Percentiles rank a stretch among this genome's conserved stretches.
Conservation (phyloP, 257 asterid species). For the Lithospermum erythrorhizon region DNA sequence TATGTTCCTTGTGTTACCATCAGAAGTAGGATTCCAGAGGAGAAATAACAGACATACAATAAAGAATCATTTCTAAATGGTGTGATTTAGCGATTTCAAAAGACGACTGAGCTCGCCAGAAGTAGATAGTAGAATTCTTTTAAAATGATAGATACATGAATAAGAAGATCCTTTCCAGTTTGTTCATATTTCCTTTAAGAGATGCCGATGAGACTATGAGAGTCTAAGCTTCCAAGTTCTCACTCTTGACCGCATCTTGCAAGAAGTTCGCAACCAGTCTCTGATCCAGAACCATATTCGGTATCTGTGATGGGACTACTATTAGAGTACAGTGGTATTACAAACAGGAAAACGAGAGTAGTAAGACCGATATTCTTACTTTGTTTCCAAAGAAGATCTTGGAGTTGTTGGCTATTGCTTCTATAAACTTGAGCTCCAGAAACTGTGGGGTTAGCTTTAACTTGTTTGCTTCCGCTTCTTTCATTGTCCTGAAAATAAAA, state of each 20-base stretch:
- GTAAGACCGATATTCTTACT: conserved; percentile 23
- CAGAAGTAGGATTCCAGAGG: too few species aligned
- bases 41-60: too few species aligned
- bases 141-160: not conserved
- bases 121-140: too few species aligned
- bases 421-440: conserved; percentile 77
- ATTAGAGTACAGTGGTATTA: conserved; percentile 12
- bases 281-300: conserved; percentile 76
- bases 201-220: too few species aligned
- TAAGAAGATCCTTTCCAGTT: not conserved
- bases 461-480: conserved; percentile 92
- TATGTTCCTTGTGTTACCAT: too few species aligned
- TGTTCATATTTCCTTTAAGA: not conserved
- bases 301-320: conserved; percentile 46
- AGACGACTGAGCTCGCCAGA: not conserved
- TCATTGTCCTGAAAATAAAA: conserved; percentile 40
- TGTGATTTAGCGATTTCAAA: too few species aligned
- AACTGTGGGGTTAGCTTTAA: conserved; percentile 76
- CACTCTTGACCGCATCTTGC: conserved; percentile 31
- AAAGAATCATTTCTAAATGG: too few species aligned
- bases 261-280: conserved; percentile 64
- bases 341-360: not conserved
- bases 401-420: conserved; percentile 85
- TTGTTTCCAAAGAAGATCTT: conserved; percentile 85
- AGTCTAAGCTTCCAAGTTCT: conserved; percentile 19